A percentile compares a stretch with the other conserved stretches of the same genome.
These are phyloP conservation scores for Eragrostis tef DNA, from an alignment of 202 grass and related monocot genomes.

Conservation along the genomic window DNA sequence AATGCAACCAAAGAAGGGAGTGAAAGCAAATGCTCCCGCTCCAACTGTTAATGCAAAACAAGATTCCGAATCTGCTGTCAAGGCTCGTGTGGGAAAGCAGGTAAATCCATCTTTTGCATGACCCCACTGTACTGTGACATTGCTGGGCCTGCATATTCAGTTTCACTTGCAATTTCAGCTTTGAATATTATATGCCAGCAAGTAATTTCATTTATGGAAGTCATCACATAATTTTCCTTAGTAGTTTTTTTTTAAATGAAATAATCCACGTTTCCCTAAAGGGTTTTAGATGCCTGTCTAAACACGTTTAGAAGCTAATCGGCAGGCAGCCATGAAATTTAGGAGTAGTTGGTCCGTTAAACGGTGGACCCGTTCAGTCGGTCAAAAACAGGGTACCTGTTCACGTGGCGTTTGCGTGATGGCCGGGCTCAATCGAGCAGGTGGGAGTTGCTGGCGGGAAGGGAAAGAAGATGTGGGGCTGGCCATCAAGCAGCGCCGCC, in stretches of 20 bases:
- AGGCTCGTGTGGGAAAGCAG: slow-evolving; percentile 50
- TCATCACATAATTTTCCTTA: slow-evolving; percentile 20
- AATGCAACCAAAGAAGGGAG: slow-evolving; percentile 59
- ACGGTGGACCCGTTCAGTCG: too few relatives aligned
- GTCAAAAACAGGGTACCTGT: too few relatives aligned
- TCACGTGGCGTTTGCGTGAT: too few relatives aligned
- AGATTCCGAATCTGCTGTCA: slow-evolving; percentile 49
- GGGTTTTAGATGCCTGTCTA: too few relatives aligned
- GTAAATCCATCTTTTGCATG: slow-evolving; percentile 31
- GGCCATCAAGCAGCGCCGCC: too few relatives aligned
- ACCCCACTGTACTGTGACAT: slow-evolving; percentile 23
- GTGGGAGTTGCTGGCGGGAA: too few relatives aligned
- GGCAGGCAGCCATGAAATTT: too few relatives aligned
- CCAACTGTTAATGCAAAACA: slow-evolving; percentile 45
- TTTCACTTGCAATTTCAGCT: slow-evolving; percentile 20
- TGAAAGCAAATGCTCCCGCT: slow-evolving; percentile 42
- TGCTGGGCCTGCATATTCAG: slow-evolving; percentile 7
- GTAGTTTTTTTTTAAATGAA: background rate
- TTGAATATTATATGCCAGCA: slow-evolving; percentile 29
- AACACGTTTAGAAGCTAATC: too few relatives aligned
- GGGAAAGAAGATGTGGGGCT: too few relatives aligned
- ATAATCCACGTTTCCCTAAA: too few relatives aligned
- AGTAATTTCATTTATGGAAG: slow-evolving; percentile 37
- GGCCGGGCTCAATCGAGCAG: too few relatives aligned
- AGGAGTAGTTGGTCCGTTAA: too few relatives aligned